These are phyloP conservation scores for Silene uniflora DNA, from an alignment of 148 eudicot genomes.

Conservation along the genomic window DNA sequence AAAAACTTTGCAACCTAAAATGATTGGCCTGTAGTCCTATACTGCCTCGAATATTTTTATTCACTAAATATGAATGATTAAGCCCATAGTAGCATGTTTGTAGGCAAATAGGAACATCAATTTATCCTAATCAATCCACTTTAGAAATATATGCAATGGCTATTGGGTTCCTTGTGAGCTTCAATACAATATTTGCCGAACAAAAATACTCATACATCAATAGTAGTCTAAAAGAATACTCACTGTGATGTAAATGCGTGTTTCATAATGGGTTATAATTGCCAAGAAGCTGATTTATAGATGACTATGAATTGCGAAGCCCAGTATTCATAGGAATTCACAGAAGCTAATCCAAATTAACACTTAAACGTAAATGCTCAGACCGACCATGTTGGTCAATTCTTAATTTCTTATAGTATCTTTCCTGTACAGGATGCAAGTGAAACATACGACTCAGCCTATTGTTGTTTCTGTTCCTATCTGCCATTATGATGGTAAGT, in stretches of 20 bases:
- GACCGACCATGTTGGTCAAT: neutral
- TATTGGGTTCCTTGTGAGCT: neutral
- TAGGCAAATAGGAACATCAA: neutral
- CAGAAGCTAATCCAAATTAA: neutral
- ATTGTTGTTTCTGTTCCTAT: conserved; percentile 71
- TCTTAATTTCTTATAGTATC: neutral
- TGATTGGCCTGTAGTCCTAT: neutral
- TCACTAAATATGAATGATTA: neutral
- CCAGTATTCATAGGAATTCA: neutral
- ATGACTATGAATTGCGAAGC: neutral
- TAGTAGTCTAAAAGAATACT: neutral
- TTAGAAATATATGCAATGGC: neutral
- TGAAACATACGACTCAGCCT: conserved; percentile 63
- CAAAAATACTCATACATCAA: neutral
- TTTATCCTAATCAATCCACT: neutral
- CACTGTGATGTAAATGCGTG: neutral
- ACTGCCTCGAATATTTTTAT: neutral
- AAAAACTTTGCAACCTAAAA: neutral
- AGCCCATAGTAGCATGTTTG: neutral
- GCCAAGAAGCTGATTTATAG: neutral
- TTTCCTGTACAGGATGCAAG: conserved; percentile 69
- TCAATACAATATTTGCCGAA: neutral
- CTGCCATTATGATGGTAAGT: conserved; percentile 68
- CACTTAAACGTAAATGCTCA: neutral
- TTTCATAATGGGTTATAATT: neutral